A percentile compares a stretch with the other conserved stretches of the same genome.
Conservation (phyloP, 169 alveolate species). For the Plasmodium inui region DNA sequence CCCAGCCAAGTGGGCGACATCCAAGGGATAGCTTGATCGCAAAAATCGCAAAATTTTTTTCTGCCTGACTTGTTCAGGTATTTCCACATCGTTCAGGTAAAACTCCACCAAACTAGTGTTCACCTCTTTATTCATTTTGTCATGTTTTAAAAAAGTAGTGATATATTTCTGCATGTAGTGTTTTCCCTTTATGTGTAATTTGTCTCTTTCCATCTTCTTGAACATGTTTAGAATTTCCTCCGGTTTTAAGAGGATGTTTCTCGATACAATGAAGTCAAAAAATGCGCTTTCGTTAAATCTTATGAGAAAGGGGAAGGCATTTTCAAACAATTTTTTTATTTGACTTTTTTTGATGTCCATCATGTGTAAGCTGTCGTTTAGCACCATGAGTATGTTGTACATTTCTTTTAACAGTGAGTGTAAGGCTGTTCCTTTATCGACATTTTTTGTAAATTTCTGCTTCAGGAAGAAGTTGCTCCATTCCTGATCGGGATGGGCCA, state of each 20-base stretch:
- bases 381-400: constrained; percentile 27
- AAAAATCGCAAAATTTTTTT: constrained; percentile 29
- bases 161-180: constrained; percentile 56
- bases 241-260: constrained; percentile 29
- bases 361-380: constrained; percentile 40
- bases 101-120: constrained; percentile 39
- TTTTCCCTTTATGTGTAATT: constrained; percentile 7
- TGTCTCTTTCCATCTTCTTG: constrained; percentile 1
- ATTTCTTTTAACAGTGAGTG: constrained; percentile 25
- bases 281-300: constrained; percentile 51
- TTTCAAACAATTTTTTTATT: constrained; percentile 52
- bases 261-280: constrained; percentile 18
- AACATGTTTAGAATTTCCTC: constrained; percentile 32
- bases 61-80: constrained; percentile 25
- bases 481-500: neutral
- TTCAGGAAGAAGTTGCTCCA: constrained; percentile 8
- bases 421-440: neutral
- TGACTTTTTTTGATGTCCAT: constrained; percentile 10
- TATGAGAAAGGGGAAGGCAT: constrained; percentile 48
- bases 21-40: constrained; percentile 17
- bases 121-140: constrained; percentile 31
- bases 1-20: neutral
- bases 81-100: constrained; percentile 46
- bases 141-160: constrained; percentile 30
- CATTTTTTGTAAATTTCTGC: constrained; percentile 10